Percentiles rank a stretch among this genome's conserved stretches.
Conservation (phyloP, 345 rosid species). For the Syzygium jambos region DNA sequence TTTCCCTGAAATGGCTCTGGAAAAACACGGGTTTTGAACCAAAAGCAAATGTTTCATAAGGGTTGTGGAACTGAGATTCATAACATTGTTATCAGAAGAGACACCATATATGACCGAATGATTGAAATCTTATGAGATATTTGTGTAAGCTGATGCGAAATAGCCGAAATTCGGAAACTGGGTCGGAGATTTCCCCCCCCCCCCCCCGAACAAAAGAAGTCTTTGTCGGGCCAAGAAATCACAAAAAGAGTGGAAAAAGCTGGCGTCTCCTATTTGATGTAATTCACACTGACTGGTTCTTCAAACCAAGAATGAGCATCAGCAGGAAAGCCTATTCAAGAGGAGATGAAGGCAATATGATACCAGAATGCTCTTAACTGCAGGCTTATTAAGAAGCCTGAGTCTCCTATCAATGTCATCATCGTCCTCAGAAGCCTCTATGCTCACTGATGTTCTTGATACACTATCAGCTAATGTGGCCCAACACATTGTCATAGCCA, state of each 20-base stretch:
- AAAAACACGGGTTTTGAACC: not conserved
- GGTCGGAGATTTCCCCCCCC: too few species aligned
- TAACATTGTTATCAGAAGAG: not conserved
- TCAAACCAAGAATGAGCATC: not conserved
- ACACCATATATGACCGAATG: not conserved
- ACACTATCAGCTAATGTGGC: not conserved
- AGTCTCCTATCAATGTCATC: slow-evolving; percentile 20
- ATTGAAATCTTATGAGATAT: not conserved
- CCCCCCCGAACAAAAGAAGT: not conserved
- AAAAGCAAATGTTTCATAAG: not conserved
- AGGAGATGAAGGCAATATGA: not conserved
- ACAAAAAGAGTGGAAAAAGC: not conserved
- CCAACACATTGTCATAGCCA: not conserved
- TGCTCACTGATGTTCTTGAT: not conserved
- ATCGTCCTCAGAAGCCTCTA: not conserved
- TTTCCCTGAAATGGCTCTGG: not conserved
- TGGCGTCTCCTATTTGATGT: not conserved
- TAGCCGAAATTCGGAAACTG: not conserved
- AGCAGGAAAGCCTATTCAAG: not conserved
- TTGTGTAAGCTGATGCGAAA: not conserved
- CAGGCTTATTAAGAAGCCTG: slow-evolving; percentile 40
- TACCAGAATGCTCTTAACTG: slow-evolving; percentile 32
- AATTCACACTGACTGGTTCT: not conserved
- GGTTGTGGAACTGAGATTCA: not conserved
- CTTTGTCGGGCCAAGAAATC: not conserved